Percentiles rank a stretch among this genome's conserved stretches.
phyloP scores from a whole-genome alignment of 2,329 filamentous ascomycete genomes.

The Fusarium tjaetaba region DNA sequence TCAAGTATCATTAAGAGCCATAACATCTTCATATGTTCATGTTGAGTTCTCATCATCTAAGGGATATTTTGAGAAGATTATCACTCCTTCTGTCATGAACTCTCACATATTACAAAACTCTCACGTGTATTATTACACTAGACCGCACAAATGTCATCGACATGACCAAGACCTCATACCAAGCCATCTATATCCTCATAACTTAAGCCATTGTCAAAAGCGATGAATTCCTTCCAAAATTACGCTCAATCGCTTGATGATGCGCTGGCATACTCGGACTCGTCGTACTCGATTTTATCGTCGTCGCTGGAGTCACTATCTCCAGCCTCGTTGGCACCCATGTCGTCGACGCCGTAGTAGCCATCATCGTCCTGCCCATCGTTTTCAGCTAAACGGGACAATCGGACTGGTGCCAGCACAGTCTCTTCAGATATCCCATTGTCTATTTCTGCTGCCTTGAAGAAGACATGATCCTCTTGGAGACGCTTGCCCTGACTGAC shows the following conservation, averaged over 20 bases:
- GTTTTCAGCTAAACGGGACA: neutral
- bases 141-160: neutral
- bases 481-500: slow-evolving; percentile 63
- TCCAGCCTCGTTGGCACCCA: slow-evolving; percentile 40
- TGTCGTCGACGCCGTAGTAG: slow-evolving; percentile 41
- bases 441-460: slow-evolving; percentile 43
- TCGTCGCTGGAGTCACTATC: slow-evolving; percentile 33
- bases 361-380: slow-evolving; percentile 22
- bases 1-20: neutral
- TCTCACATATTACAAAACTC: neutral
- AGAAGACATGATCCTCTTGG: slow-evolving; percentile 61
- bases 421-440: neutral
- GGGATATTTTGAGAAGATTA: neutral
- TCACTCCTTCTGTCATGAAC: neutral
- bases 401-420: slow-evolving; percentile 10
- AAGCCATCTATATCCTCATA: neutral
- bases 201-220: neutral
- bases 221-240: neutral
- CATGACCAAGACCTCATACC: neutral
- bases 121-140: neutral
- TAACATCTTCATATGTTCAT: neutral
- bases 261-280: slow-evolving; percentile 38
- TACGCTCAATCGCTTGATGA: neutral
- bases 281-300: slow-evolving; percentile 39
- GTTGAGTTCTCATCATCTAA: neutral